Evolutionary conservation across 1,284 basidiomycete genomes (phyloP).

Genomic region (Ceratobasidium sp.): DNA sequence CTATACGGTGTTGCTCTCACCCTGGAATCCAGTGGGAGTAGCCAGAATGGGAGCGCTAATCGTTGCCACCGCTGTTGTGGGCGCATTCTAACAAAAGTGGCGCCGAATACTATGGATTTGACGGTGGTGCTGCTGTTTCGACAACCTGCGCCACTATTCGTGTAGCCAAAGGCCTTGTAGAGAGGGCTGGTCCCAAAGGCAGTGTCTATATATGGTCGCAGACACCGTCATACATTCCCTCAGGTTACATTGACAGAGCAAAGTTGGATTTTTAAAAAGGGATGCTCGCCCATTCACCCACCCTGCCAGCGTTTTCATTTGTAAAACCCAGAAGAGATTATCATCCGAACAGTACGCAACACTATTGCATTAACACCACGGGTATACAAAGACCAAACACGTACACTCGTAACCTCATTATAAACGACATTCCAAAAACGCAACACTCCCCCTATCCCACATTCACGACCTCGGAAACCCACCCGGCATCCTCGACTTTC

Average conservation of each 20-base stretch:
- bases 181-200: constrained; percentile 61
- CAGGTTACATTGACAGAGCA: too few species aligned
- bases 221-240: too few species aligned
- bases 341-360: neutral
- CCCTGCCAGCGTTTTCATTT: too few species aligned
- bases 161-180: constrained; percentile 64
- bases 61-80: neutral
- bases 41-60: neutral
- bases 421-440: neutral
- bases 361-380: neutral
- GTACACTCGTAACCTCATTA: constrained; percentile 3
- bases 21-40: constrained; percentile 24
- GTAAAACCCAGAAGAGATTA: too few species aligned
- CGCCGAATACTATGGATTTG: constrained; percentile 20
- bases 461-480: constrained; percentile 59
- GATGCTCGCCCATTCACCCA: too few species aligned
- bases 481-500: constrained; percentile 68
- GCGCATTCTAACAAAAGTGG: too few species aligned
- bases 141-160: constrained; percentile 58
- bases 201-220: constrained; percentile 63
- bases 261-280: too few species aligned
- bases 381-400: constrained; percentile 8
- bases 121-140: constrained; percentile 38
- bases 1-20: neutral
- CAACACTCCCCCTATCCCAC: neutral